Evolutionary conservation across 495 filamentous ascomycete genomes (phyloP).

Genomic region (Thermothielavioides terrestris): DNA sequence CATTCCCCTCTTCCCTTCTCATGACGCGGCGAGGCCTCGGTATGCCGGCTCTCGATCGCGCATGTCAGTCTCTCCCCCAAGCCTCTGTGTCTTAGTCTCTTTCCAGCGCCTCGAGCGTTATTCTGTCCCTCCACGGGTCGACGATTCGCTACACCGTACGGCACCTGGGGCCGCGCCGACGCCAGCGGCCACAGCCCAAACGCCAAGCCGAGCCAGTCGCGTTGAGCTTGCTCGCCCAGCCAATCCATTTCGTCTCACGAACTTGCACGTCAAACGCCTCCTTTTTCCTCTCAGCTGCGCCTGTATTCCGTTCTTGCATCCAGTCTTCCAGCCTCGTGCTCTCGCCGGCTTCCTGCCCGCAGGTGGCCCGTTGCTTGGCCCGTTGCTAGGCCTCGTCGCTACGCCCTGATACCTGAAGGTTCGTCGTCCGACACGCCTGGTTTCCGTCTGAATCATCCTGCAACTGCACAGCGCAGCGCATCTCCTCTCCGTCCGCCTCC

Average conservation of each 20-base stretch:
- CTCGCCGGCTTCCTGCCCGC: too few relatives aligned
- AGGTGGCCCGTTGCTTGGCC: too few relatives aligned
- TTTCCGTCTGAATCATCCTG: slow-evolving; percentile 7
- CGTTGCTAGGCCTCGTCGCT: slow-evolving; percentile 1
- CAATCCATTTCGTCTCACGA: slow-evolving; percentile 22
- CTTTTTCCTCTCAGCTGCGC: slow-evolving; percentile 12
- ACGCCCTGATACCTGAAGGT: slow-evolving; percentile 16
- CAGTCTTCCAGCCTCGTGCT: slow-evolving; percentile 5
- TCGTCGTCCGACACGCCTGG: slow-evolving; percentile 6
- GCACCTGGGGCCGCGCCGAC: too few relatives aligned
- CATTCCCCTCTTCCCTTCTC: not conserved
- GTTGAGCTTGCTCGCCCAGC: slow-evolving; percentile 7
- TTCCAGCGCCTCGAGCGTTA: not conserved
- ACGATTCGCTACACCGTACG: too few relatives aligned
- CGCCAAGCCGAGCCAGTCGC: slow-evolving; percentile 8
- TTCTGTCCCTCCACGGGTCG: too few relatives aligned
- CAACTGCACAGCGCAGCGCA: too few relatives aligned
- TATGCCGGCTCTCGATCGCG: not conserved
- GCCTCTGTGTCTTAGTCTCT: not conserved
- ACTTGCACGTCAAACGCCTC: slow-evolving; percentile 18
- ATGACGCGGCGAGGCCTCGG: not conserved
- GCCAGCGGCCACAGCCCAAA: not conserved
- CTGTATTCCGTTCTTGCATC: slow-evolving; percentile 2
- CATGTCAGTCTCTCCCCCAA: not conserved
- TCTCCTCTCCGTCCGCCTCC: not conserved